A percentile compares a stretch with the other conserved stretches of the same genome.
These are phyloP conservation scores for Phialophora chinensis DNA, from an alignment of 2,329 filamentous ascomycete genomes.

Conservation along the genomic window DNA sequence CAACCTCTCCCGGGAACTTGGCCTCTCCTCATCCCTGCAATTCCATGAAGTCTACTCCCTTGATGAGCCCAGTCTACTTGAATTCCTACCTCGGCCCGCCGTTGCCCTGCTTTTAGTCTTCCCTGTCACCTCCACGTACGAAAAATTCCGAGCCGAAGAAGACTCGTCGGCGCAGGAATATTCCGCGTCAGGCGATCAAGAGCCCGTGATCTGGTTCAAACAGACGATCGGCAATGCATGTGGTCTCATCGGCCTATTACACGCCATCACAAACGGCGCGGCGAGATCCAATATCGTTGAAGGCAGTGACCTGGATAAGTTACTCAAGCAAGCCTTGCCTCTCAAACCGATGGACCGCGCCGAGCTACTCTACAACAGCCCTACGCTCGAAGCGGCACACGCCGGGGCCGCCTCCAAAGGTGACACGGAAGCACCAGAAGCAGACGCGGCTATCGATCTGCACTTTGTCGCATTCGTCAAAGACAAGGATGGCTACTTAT, in stretches of 20 bases:
- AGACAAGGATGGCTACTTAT: slow-evolving; percentile 71
- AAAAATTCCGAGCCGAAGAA: slow-evolving; percentile 75
- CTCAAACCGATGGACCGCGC: slow-evolving; percentile 71
- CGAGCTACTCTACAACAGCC: slow-evolving; percentile 75
- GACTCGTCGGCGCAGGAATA: slow-evolving; percentile 71
- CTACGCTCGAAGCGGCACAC: slow-evolving; percentile 78
- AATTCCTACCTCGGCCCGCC: slow-evolving; percentile 85
- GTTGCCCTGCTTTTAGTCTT: slow-evolving; percentile 91
- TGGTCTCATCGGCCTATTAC: slow-evolving; percentile 85
- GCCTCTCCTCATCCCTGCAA: slow-evolving; percentile 75
- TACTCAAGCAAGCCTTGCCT: slow-evolving; percentile 73
- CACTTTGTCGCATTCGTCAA: slow-evolving; percentile 97
- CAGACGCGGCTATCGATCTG: slow-evolving; percentile 82
- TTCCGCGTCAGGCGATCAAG: slow-evolving; percentile 66
- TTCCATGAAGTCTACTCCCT: slow-evolving; percentile 94
- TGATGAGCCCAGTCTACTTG: slow-evolving; percentile 80
- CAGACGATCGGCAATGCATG: slow-evolving; percentile 96
- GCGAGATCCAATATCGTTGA: slow-evolving; percentile 67
- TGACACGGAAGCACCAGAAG: slow-evolving; percentile 77
- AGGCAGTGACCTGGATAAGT: slow-evolving; percentile 53
- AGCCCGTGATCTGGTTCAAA: slow-evolving; percentile 90
- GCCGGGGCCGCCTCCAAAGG: slow-evolving; percentile 75
- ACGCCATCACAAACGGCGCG: slow-evolving; percentile 79
- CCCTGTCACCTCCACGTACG: slow-evolving; percentile 79
- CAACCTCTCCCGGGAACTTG: slow-evolving; percentile 78